These are phyloP conservation scores for Aspergillus vadensis DNA, from an alignment of 2,329 filamentous ascomycete species.

Conservation along the genomic window DNA sequence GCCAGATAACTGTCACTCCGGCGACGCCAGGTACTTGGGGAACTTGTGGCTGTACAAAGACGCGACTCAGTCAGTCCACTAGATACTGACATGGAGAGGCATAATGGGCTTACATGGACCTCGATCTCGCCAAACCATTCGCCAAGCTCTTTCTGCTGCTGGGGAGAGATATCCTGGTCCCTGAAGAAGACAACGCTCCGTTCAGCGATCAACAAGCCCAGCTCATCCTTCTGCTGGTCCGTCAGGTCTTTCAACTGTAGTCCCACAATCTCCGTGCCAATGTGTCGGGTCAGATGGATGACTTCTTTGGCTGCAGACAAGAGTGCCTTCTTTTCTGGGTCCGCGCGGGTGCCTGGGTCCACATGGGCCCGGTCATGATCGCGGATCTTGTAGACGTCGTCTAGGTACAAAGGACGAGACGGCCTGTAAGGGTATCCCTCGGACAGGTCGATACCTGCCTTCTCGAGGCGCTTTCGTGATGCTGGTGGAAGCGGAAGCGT, in stretches of 20 bases:
- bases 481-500: slow-evolving; percentile 62
- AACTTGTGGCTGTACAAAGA: slow-evolving; percentile 61
- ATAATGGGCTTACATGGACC: slow-evolving; percentile 59
- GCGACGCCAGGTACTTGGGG: slow-evolving; percentile 68
- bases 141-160: slow-evolving; percentile 65
- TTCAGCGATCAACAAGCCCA: slow-evolving; percentile 64
- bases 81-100: neutral
- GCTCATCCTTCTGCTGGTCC: slow-evolving; percentile 61
- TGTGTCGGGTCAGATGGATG: slow-evolving; percentile 62
- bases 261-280: slow-evolving; percentile 66
- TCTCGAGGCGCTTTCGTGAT: slow-evolving; percentile 62
- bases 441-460: slow-evolving; percentile 69
- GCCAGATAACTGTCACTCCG: slow-evolving; percentile 70
- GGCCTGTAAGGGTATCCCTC: slow-evolving; percentile 72
- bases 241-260: slow-evolving; percentile 65
- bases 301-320: slow-evolving; percentile 64
- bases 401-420: slow-evolving; percentile 65
- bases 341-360: slow-evolving; percentile 65
- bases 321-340: slow-evolving; percentile 63
- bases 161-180: slow-evolving; percentile 62
- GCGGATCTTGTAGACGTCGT: slow-evolving; percentile 69
- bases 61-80: neutral
- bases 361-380: slow-evolving; percentile 57
- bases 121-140: slow-evolving; percentile 67
- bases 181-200: slow-evolving; percentile 68